phyloP scores from a whole-genome alignment of 768 basidiomycete genomes.

The Podaxis mareebaensis region DNA sequence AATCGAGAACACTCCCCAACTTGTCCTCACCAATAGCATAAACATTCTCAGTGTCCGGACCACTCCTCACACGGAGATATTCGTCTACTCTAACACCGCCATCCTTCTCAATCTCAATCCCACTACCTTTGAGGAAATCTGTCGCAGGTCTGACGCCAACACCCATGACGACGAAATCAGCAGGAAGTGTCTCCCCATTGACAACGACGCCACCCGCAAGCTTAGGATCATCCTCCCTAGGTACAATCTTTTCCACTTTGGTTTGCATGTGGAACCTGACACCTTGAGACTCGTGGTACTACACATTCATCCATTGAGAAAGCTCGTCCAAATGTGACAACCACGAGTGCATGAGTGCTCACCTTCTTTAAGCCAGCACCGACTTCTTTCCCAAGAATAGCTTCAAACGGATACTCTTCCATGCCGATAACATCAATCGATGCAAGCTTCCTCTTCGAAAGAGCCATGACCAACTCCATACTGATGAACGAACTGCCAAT shows the following conservation, averaged over 20 bases:
- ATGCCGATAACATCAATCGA: slow-evolving; percentile 84
- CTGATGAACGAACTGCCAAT: slow-evolving; percentile 91
- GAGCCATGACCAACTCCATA: slow-evolving; percentile 86
- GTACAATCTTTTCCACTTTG: slow-evolving; percentile 65
- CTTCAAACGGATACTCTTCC: slow-evolving; percentile 79
- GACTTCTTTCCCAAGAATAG: slow-evolving; percentile 78
- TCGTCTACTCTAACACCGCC: slow-evolving; percentile 80
- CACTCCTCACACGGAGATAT: slow-evolving; percentile 57
- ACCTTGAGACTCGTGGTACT: slow-evolving; percentile 83
- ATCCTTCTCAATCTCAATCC: slow-evolving; percentile 69
- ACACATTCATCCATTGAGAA: neutral
- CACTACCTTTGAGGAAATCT: slow-evolving; percentile 71
- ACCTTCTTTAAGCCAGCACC: slow-evolving; percentile 80
- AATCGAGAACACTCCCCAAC: neutral
- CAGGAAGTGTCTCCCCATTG: slow-evolving; percentile 61
- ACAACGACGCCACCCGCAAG: slow-evolving; percentile 68
- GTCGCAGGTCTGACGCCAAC: slow-evolving; percentile 87
- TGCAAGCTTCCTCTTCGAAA: slow-evolving; percentile 71
- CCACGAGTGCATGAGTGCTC: neutral
- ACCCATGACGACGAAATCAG: slow-evolving; percentile 82
- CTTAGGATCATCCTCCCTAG: slow-evolving; percentile 50
- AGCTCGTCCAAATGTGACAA: neutral
- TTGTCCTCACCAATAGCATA: slow-evolving; percentile 64
- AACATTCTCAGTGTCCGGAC: slow-evolving; percentile 47
- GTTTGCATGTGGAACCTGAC: slow-evolving; percentile 82